These are phyloP conservation scores for Ophiostoma himal-ulmi DNA, from an alignment of 2,329 filamentous ascomycete genomes.

Conservation along the genomic window DNA sequence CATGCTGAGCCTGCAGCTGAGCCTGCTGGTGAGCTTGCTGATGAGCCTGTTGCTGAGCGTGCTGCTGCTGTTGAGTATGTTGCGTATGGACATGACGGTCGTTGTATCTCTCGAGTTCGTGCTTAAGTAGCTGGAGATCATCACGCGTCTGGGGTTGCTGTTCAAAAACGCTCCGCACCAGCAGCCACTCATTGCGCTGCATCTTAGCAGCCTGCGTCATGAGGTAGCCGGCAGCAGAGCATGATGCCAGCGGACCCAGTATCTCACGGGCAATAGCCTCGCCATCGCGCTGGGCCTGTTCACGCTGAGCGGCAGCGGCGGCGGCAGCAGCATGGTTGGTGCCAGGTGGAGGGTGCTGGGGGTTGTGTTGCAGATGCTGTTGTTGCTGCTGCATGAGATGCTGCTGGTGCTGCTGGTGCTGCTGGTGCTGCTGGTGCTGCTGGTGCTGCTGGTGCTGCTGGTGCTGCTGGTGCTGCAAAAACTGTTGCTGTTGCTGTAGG, in stretches of 20 bases:
- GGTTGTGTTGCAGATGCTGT: slow-evolving; percentile 12
- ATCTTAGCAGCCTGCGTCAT: slow-evolving; percentile 63
- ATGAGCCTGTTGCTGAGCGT: background rate
- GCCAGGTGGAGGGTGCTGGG: background rate
- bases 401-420: slow-evolving; percentile 3
- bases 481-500: background rate
- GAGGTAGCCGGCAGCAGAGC: slow-evolving; percentile 63
- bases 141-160: slow-evolving; percentile 59
- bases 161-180: slow-evolving; percentile 64
- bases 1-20: slow-evolving; percentile 11
- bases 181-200: slow-evolving; percentile 64
- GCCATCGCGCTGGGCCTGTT: slow-evolving; percentile 23
- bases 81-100: slow-evolving; percentile 23
- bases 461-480: background rate
- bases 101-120: slow-evolving; percentile 44
- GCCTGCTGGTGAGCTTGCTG: slow-evolving; percentile 15
- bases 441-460: background rate
- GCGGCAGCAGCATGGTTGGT: background rate
- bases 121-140: slow-evolving; percentile 53
- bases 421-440: background rate
- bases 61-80: background rate
- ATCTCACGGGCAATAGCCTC: slow-evolving; percentile 24
- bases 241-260: slow-evolving; percentile 51
- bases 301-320: slow-evolving; percentile 16
- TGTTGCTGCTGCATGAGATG: slow-evolving; percentile 9